Evolutionary conservation across 2,329 filamentous ascomycete genomes (phyloP).

Genomic region (Mycosphaerella arachidis): DNA sequence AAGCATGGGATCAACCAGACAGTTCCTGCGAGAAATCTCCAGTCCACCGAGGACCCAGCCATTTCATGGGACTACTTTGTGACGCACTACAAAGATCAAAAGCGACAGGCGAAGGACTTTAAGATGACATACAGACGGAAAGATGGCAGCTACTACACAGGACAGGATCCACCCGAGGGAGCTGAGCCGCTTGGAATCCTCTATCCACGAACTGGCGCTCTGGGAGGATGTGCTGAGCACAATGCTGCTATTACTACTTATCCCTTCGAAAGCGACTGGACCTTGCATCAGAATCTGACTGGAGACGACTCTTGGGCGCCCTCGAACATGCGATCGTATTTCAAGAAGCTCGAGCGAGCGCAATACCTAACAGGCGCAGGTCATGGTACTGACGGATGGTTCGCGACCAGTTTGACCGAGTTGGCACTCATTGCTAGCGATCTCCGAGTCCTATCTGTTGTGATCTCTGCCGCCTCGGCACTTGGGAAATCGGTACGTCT

Average conservation of each 20-base stretch:
- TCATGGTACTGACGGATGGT: constrained; percentile 58
- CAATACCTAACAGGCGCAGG: constrained; percentile 45
- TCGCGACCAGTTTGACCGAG: constrained; percentile 49
- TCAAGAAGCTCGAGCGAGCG: constrained; percentile 51
- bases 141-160: constrained; percentile 48
- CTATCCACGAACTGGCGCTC: constrained; percentile 54
- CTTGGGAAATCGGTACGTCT: constrained; percentile 39
- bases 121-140: constrained; percentile 53
- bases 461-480: constrained; percentile 51
- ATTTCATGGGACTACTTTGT: constrained; percentile 62
- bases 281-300: constrained; percentile 54
- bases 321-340: constrained; percentile 56
- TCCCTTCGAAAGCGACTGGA: constrained; percentile 57
- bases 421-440: constrained; percentile 51
- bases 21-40: constrained; percentile 52
- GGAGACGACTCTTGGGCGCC: constrained; percentile 58
- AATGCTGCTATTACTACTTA: constrained; percentile 58
- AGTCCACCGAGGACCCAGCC: constrained; percentile 52
- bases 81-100: constrained; percentile 56
- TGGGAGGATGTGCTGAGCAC: constrained; percentile 57
- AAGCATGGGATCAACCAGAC: constrained; percentile 50
- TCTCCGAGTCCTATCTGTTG: constrained; percentile 49
- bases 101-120: constrained; percentile 51
- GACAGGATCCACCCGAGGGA: constrained; percentile 50
- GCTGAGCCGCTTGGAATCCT: constrained; percentile 52